Evolutionary conservation across 2,329 filamentous ascomycete species (phyloP).

Genomic region (Microcyclospora pomicola): DNA sequence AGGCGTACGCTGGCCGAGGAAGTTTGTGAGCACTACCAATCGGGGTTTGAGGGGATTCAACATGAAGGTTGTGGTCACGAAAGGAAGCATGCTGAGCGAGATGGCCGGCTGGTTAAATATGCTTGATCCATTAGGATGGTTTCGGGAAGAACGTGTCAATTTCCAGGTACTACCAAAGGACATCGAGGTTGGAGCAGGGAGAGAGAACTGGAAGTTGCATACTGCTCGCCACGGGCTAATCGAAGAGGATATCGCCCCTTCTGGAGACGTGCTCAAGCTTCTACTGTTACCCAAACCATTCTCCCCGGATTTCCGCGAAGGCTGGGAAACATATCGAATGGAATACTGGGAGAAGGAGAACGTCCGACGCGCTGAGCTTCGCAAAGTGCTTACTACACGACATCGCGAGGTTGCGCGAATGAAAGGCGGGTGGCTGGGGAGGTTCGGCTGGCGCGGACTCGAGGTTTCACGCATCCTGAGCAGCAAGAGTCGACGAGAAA

Average conservation of each 20-base stretch:
- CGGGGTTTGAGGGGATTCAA: slow-evolving; percentile 85
- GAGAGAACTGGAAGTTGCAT: slow-evolving; percentile 39
- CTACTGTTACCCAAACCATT: slow-evolving; percentile 88
- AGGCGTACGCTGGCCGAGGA: slow-evolving; percentile 82
- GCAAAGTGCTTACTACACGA: slow-evolving; percentile 53
- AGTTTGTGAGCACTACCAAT: slow-evolving; percentile 83
- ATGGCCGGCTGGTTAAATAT: slow-evolving; percentile 39
- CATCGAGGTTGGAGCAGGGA: slow-evolving; percentile 38
- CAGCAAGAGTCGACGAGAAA: slow-evolving; percentile 15
- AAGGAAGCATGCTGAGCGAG: slow-evolving; percentile 71
- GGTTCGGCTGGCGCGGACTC: slow-evolving; percentile 55
- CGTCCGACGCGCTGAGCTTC: slow-evolving; percentile 62
- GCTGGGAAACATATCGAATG: slow-evolving; percentile 87
- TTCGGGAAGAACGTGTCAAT: slow-evolving; percentile 20
- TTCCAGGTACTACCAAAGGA: slow-evolving; percentile 26
- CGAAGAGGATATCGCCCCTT: slow-evolving; percentile 80
- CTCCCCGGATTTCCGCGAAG: slow-evolving; percentile 83
- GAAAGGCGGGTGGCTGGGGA: slow-evolving; percentile 69
- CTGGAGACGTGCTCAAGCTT: slow-evolving; percentile 84
- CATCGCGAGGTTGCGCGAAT: slow-evolving; percentile 56
- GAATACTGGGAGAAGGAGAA: slow-evolving; percentile 98
- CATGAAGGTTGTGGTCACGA: slow-evolving; percentile 84
- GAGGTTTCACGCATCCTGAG: slow-evolving; percentile 20
- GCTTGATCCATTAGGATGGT: slow-evolving; percentile 21
- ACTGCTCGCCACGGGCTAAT: slow-evolving; percentile 29